A percentile compares a stretch with the other conserved stretches of the same genome.
Conservation (phyloP, 2,329 filamentous ascomycete species). For the Aspergillus luchuensis region DNA sequence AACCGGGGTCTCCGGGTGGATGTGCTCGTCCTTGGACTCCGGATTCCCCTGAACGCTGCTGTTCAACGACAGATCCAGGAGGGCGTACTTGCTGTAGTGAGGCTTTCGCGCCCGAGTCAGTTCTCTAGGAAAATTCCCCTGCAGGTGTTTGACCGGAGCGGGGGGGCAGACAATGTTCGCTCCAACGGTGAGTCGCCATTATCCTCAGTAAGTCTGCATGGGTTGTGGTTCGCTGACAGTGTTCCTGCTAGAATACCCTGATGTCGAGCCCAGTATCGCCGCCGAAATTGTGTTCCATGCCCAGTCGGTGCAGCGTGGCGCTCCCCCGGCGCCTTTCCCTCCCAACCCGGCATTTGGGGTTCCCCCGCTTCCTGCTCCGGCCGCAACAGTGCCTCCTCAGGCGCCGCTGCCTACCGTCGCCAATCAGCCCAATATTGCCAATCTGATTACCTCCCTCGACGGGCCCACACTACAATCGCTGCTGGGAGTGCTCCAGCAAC, state of each 20-base stretch:
- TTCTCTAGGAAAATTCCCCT: constrained; percentile 72
- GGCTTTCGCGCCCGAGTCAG: constrained; percentile 71
- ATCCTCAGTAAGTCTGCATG: not conserved
- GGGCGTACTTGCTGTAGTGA: constrained; percentile 81
- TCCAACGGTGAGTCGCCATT: constrained; percentile 63
- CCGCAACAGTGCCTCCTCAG: constrained; percentile 36
- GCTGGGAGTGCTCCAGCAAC: constrained; percentile 60
- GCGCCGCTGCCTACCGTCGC: constrained; percentile 37
- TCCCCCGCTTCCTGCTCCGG: constrained; percentile 37
- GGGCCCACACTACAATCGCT: constrained; percentile 70
- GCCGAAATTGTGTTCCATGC: constrained; percentile 76
- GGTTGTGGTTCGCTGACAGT: constrained; percentile 15
- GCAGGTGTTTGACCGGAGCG: constrained; percentile 80
- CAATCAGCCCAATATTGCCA: constrained; percentile 59
- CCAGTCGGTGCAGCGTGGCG: constrained; percentile 39
- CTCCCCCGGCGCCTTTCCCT: constrained; percentile 38
- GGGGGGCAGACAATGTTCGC: constrained; percentile 71
- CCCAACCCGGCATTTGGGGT: constrained; percentile 40
- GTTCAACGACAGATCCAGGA: constrained; percentile 83
- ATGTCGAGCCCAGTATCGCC: constrained; percentile 75
- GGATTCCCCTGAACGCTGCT: constrained; percentile 75
- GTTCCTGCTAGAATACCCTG: constrained; percentile 68
- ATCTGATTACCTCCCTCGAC: constrained; percentile 68
- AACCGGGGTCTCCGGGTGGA: constrained; percentile 72
- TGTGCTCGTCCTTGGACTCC: constrained; percentile 75